Conservation (phyloP, 345 rosid species). For the Eucalyptus curtisii region DNA sequence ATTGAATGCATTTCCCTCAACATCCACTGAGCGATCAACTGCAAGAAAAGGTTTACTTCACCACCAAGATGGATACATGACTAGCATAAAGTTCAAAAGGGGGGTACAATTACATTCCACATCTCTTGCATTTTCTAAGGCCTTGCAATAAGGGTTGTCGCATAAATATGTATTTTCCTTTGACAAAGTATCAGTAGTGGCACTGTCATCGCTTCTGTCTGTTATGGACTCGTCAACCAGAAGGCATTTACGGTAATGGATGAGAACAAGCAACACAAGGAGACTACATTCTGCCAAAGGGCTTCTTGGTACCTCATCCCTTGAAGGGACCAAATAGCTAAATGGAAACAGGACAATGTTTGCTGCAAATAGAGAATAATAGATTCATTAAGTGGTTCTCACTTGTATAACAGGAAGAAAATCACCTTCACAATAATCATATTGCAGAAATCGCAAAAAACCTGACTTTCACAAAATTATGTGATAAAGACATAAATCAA, state of each 20-base stretch:
- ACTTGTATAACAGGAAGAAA: background rate
- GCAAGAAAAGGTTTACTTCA: constrained; percentile 11
- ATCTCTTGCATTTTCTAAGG: constrained; percentile 80
- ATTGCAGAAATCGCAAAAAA: background rate
- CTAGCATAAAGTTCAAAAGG: background rate
- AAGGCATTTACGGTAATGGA: constrained; percentile 61
- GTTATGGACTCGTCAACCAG: constrained; percentile 40
- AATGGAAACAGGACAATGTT: constrained; percentile 68
- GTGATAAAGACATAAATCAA: background rate
- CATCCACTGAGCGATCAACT: constrained; percentile 71
- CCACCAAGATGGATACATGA: background rate
- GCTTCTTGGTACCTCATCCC: constrained; percentile 45
- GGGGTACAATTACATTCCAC: constrained; percentile 56
- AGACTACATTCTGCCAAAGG: constrained; percentile 77
- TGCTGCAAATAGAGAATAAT: constrained; percentile 38
- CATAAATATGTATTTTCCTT: constrained; percentile 34
- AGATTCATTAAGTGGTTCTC: background rate
- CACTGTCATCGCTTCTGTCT: constrained; percentile 55
- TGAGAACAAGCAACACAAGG: constrained; percentile 74
- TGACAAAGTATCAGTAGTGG: constrained; percentile 46
- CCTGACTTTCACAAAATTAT: background rate
- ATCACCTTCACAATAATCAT: background rate
- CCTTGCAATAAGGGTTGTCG: constrained; percentile 80
- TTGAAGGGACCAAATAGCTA: constrained; percentile 68
- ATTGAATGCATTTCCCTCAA: constrained; percentile 55